These are phyloP conservation scores for Kluyveromyces siamensis DNA, from an alignment of 805 yeast genomes.

Conservation along the genomic window DNA sequence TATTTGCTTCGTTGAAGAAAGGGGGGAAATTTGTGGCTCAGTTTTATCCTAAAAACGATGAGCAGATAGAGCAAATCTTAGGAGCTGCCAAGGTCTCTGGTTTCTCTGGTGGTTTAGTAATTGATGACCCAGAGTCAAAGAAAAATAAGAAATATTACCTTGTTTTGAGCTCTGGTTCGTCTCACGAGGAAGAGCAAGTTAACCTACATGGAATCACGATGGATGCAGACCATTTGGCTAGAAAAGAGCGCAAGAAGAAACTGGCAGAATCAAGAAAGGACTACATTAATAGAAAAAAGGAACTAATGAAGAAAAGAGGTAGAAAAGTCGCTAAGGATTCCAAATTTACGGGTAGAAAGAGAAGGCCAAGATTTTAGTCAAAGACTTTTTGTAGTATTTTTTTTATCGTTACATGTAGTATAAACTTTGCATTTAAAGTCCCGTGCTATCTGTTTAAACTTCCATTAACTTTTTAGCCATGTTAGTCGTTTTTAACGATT, in stretches of 20 bases:
- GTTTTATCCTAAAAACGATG: conserved; percentile 88
- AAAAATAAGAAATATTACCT: conserved; percentile 85
- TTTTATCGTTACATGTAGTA: not conserved
- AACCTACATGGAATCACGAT: conserved; percentile 74
- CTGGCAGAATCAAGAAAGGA: conserved; percentile 68
- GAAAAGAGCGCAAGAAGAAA: conserved; percentile 31
- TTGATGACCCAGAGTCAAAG: conserved; percentile 89
- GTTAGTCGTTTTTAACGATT: no score
- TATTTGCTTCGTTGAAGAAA: conserved; percentile 76
- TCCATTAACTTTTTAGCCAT: no score
- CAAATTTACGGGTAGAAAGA: conserved; percentile 81
- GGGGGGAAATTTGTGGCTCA: conserved; percentile 98
- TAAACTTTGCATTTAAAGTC: no score
- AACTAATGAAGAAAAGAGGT: conserved; percentile 85
- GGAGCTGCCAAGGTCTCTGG: conserved; percentile 89
- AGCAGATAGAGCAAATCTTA: conserved; percentile 68
- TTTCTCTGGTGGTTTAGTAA: conserved; percentile 89
- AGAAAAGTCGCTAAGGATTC: conserved; percentile 83
- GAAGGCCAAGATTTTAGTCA: conserved; percentile 52
- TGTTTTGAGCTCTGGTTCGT: conserved; percentile 56
- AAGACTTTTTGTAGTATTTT: not conserved
- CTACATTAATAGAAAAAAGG: conserved; percentile 85
- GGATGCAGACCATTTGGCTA: conserved; percentile 51
- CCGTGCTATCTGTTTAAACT: no score
- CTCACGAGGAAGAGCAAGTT: conserved; percentile 72